Conservation (phyloP, 306 rosid species). For the Senna siamea region DNA sequence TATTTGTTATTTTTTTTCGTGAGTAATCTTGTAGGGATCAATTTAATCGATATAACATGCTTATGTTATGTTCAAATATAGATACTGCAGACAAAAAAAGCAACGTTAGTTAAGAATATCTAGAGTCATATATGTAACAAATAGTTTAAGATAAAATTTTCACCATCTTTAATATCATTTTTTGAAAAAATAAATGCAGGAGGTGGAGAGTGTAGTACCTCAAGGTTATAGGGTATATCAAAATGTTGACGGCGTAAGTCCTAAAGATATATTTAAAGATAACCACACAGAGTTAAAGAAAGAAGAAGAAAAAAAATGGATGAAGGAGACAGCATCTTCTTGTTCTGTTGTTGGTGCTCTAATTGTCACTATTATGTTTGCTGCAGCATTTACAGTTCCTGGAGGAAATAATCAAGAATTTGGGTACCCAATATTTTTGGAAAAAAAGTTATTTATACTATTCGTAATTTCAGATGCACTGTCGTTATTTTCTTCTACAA, state of each 20-base stretch:
- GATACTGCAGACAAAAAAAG: too few relatives aligned
- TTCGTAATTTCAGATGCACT: too few relatives aligned
- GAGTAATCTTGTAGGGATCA: too few relatives aligned
- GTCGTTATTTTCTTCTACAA: too few relatives aligned
- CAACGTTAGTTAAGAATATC: too few relatives aligned
- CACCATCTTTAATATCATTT: too few relatives aligned
- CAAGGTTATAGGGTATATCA: background rate
- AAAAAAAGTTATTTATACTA: background rate
- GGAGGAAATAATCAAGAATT: constrained; percentile 9
- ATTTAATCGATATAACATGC: too few relatives aligned
- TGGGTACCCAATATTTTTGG: background rate
- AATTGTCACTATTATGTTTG: constrained; percentile 1
- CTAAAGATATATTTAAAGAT: background rate
- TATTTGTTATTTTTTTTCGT: too few relatives aligned
- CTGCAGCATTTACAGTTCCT: constrained; percentile 10
- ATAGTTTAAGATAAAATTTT: too few relatives aligned
- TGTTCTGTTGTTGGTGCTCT: constrained; percentile 5
- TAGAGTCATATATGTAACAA: too few relatives aligned
- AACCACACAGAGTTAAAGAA: background rate
- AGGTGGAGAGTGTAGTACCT: constrained; percentile 2
- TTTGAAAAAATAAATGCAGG: too few relatives aligned
- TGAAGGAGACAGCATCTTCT: background rate
- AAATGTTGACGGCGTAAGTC: background rate
- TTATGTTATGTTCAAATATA: too few relatives aligned
- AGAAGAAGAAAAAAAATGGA: constrained; percentile 23